Evolutionary conservation across 495 filamentous ascomycete genomes (phyloP).

Genomic region (Lasiosphaeria miniovina): DNA sequence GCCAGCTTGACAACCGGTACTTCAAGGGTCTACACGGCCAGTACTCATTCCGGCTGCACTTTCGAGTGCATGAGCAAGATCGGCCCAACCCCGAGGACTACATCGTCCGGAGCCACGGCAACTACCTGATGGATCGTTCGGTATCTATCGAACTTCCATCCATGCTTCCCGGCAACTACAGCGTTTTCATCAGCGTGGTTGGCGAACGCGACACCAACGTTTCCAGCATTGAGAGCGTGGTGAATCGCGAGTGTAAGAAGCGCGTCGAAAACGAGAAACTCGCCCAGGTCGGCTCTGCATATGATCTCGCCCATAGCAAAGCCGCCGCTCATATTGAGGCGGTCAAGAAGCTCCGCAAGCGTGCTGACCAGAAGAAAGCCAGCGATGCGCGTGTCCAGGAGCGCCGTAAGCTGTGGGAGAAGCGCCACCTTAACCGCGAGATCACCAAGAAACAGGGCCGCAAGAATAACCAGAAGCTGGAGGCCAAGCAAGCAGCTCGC

Average conservation of each 20-base stretch:
- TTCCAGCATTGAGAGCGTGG: conserved; percentile 65
- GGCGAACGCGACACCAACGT: conserved; percentile 56
- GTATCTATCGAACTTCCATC: conserved; percentile 48
- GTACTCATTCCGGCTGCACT: conserved; percentile 79
- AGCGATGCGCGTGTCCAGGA: conserved; percentile 42
- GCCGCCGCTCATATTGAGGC: conserved; percentile 60
- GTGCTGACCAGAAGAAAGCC: conserved; percentile 48
- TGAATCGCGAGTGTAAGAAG: conserved; percentile 62
- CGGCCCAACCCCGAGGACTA: conserved; percentile 80
- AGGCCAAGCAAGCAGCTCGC: conserved; percentile 32
- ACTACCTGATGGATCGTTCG: conserved; percentile 56
- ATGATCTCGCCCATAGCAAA: conserved; percentile 88
- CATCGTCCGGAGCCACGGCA: conserved; percentile 78
- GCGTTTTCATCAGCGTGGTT: conserved; percentile 76
- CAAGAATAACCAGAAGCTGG: conserved; percentile 40
- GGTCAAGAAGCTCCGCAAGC: conserved; percentile 53
- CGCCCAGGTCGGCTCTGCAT: conserved; percentile 76
- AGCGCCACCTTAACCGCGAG: conserved; percentile 44
- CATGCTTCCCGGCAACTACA: conserved; percentile 78
- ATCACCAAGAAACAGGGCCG: conserved; percentile 46
- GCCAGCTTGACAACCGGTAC: conserved; percentile 83
- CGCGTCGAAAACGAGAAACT: conserved; percentile 74
- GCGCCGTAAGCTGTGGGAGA: conserved; percentile 47
- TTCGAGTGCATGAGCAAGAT: conserved; percentile 66
- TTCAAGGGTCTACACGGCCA: conserved; percentile 80